Evolutionary conservation across 495 filamentous ascomycete species (phyloP).

Genomic region (Usnea hakonensis): DNA sequence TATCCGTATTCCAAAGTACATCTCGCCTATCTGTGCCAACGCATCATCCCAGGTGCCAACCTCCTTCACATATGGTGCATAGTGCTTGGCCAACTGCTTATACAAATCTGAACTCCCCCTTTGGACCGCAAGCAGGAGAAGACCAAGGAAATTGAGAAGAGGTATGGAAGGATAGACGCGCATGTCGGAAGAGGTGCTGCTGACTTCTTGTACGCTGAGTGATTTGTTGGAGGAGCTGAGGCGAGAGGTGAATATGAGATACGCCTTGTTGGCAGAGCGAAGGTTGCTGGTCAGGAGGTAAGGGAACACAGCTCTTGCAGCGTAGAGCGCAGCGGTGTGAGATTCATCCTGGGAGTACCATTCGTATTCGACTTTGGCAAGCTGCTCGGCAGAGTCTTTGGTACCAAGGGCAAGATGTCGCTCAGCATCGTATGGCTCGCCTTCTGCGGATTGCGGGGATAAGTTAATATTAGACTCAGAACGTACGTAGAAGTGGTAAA

Average conservation of each 20-base stretch:
- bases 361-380: constrained; percentile 76
- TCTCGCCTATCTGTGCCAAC: constrained; percentile 80
- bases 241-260: constrained; percentile 69
- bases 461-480: not conserved
- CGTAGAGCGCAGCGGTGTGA: constrained; percentile 83
- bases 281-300: constrained; percentile 88
- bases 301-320: constrained; percentile 80
- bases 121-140: constrained; percentile 77
- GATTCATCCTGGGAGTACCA: constrained; percentile 89
- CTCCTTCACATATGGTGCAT: constrained; percentile 67
- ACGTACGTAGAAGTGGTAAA: not conserved
- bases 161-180: constrained; percentile 79
- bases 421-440: constrained; percentile 87
- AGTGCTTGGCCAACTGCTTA: constrained; percentile 72
- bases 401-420: constrained; percentile 84
- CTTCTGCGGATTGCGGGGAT: constrained; percentile 46
- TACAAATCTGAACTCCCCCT: constrained; percentile 75
- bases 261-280: constrained; percentile 73
- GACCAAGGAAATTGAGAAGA: constrained; percentile 82
- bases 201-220: constrained; percentile 72
- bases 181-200: constrained; percentile 62
- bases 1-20: constrained; percentile 94
- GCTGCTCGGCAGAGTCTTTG: constrained; percentile 71
- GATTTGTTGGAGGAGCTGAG: constrained; percentile 60
- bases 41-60: constrained; percentile 72